A percentile compares a stretch with the other conserved stretches of the same genome.
These are phyloP conservation scores for Novymonas esmeraldas DNA, from an alignment of 208 protist genomes.

Conservation along the genomic window DNA sequence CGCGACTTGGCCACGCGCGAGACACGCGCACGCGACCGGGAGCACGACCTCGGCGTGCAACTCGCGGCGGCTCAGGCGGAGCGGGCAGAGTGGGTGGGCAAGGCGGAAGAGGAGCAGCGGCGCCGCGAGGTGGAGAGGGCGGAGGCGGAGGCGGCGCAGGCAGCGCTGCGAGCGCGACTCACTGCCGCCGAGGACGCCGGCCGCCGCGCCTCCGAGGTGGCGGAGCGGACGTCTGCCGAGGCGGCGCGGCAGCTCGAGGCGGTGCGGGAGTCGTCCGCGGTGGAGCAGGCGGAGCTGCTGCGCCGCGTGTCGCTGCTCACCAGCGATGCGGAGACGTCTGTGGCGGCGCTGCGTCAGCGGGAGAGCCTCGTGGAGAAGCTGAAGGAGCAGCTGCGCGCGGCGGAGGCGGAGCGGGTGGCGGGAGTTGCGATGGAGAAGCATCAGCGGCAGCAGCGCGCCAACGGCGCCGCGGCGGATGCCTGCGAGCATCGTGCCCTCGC, in stretches of 20 bases:
- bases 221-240: not conserved
- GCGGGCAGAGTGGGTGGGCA: slow-evolving; percentile 26
- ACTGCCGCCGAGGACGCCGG: slow-evolving; percentile 11
- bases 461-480: slow-evolving; percentile 15
- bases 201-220: not conserved
- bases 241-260: slow-evolving; percentile 24
- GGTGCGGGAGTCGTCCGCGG: slow-evolving; percentile 1
- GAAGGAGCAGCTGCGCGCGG: slow-evolving; percentile 10
- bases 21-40: slow-evolving; percentile 6
- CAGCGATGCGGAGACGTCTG: slow-evolving; percentile 10
- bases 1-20: slow-evolving; percentile 10
- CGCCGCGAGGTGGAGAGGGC: slow-evolving; percentile 21
- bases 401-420: slow-evolving; percentile 14
- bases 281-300: slow-evolving; percentile 15
- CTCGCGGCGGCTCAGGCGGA: slow-evolving; percentile 34
- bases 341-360: slow-evolving; percentile 14
- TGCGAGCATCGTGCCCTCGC: slow-evolving; percentile 11
- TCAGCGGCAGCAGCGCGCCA: slow-evolving; percentile 17
- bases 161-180: slow-evolving; percentile 7
- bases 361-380: slow-evolving; percentile 11
- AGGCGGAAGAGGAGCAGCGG: slow-evolving; percentile 30
- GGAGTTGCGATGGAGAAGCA: slow-evolving; percentile 5
- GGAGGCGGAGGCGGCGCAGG: slow-evolving; percentile 4
- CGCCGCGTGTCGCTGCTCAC: slow-evolving; percentile 17
- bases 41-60: slow-evolving; percentile 15